A percentile compares a stretch with the other conserved stretches of the same genome.
Conservation (phyloP, 805 yeast genomes). For the Suhomyces canberraensis region DNA sequence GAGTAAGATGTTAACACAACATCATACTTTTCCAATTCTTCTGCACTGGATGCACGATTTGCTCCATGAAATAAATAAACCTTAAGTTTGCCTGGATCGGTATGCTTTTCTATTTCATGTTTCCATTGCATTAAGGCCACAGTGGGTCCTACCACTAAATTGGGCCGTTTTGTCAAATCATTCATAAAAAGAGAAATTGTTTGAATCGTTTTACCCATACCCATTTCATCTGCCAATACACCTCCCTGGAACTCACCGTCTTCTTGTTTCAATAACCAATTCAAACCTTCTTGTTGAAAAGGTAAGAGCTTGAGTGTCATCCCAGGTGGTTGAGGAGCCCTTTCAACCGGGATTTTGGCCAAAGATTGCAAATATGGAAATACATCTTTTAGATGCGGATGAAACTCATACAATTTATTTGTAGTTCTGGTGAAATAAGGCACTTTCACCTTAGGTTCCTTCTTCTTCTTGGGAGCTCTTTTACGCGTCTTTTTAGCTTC, state of each 20-base stretch:
- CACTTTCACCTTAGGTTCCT: constrained; percentile 51
- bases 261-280: constrained; percentile 87
- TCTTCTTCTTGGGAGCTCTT: constrained; percentile 27
- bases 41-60: constrained; percentile 56
- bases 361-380: constrained; percentile 60
- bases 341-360: constrained; percentile 46
- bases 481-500: constrained; percentile 20
- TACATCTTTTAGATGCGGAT: constrained; percentile 73
- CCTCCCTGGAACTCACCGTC: constrained; percentile 81
- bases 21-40: constrained; percentile 62
- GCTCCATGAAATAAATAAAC: constrained; percentile 85
- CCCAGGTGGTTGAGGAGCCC: constrained; percentile 74
- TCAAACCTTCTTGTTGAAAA: constrained; percentile 88
- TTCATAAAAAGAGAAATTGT: constrained; percentile 83
- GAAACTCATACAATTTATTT: constrained; percentile 61
- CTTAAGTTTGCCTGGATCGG: constrained; percentile 59
- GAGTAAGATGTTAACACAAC: constrained; percentile 91
- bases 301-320: constrained; percentile 76
- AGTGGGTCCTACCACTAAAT: constrained; percentile 92
- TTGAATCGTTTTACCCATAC: constrained; percentile 98
- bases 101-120: constrained; percentile 83
- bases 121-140: constrained; percentile 99
- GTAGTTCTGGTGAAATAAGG: constrained; percentile 73
- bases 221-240: constrained; percentile 97
- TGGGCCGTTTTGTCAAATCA: constrained; percentile 66